Evolutionary conservation across 2,329 filamentous ascomycete species (phyloP).

Genomic region (Leptographium radiaticola): DNA sequence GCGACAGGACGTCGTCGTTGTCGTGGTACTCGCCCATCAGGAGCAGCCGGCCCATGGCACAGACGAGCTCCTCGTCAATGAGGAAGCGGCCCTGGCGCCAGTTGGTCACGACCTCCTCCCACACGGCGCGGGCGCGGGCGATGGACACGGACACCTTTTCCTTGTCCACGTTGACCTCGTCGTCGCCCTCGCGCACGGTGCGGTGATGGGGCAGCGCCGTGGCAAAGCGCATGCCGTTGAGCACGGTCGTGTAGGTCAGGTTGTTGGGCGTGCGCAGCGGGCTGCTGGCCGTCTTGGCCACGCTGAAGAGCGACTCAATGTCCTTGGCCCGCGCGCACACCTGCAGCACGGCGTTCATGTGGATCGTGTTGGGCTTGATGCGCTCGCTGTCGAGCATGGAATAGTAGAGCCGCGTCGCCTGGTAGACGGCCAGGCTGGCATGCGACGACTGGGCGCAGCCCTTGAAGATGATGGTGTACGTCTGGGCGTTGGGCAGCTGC

Average conservation of each 20-base stretch:
- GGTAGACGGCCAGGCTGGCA: constrained; percentile 44
- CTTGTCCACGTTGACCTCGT: neutral
- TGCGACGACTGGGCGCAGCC: constrained; percentile 55
- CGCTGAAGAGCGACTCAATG: constrained; percentile 66
- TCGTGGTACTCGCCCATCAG: constrained; percentile 50
- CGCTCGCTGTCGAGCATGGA: constrained; percentile 52
- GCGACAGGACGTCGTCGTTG: constrained; percentile 56
- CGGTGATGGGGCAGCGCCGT: constrained; percentile 19
- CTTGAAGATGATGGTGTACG: constrained; percentile 71
- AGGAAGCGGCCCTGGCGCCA: constrained; percentile 60
- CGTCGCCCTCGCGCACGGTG: constrained; percentile 1
- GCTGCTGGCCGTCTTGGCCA: constrained; percentile 60
- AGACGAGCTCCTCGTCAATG: constrained; percentile 69
- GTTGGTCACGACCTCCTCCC: constrained; percentile 64
- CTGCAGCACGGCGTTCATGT: constrained; percentile 77
- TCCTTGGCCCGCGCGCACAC: constrained; percentile 65
- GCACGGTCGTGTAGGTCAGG: constrained; percentile 68
- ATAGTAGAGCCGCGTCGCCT: constrained; percentile 65
- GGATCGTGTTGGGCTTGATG: constrained; percentile 62
- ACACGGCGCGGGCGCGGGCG: constrained; percentile 58
- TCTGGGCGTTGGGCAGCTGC: constrained; percentile 66
- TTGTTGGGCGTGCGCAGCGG: constrained; percentile 50
- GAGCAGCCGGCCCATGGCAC: constrained; percentile 70
- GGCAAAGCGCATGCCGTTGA: constrained; percentile 57
- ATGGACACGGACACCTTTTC: constrained; percentile 34